Percentiles rank a stretch among this genome's conserved stretches.
Conservation (phyloP, 2,329 filamentous ascomycete genomes). For the Sclerotinia borealis region DNA sequence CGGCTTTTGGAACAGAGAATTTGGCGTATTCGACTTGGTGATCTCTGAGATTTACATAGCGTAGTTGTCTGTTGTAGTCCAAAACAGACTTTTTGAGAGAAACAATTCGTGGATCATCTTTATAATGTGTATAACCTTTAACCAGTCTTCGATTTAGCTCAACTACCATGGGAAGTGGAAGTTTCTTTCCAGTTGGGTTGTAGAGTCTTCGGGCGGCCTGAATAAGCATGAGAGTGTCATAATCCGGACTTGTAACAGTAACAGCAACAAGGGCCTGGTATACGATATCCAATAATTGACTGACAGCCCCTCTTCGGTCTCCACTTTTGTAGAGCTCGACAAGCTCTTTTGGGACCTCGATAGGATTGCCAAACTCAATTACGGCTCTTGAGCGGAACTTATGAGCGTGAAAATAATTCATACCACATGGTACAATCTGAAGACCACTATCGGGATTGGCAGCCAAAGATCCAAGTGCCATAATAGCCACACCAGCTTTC, state of each 20-base stretch:
- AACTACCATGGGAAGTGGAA: constrained; percentile 19
- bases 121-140: constrained; percentile 62
- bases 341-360: constrained; percentile 76
- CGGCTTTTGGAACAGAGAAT: constrained; percentile 52
- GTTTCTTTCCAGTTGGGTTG: constrained; percentile 59
- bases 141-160: constrained; percentile 88
- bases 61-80: constrained; percentile 58
- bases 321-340: constrained; percentile 81
- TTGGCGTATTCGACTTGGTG: constrained; percentile 19
- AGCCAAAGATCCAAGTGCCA: constrained; percentile 87
- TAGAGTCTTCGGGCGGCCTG: constrained; percentile 91
- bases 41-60: constrained; percentile 17
- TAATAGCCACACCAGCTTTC: constrained; percentile 92
- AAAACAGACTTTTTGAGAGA: constrained; percentile 16
- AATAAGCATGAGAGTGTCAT: constrained; percentile 84
- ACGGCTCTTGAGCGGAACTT: constrained; percentile 96
- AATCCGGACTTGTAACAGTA: constrained; percentile 89
- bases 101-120: constrained; percentile 16
- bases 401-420: constrained; percentile 99
- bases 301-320: constrained; percentile 80
- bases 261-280: constrained; percentile 66
- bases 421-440: constrained; percentile 92
- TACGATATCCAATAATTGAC: constrained; percentile 65
- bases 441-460: constrained; percentile 72
- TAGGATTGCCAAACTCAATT: constrained; percentile 86